Evolutionary conservation across 441 rosid genomes (phyloP).

Genomic region (Erodium chrysanthum): DNA sequence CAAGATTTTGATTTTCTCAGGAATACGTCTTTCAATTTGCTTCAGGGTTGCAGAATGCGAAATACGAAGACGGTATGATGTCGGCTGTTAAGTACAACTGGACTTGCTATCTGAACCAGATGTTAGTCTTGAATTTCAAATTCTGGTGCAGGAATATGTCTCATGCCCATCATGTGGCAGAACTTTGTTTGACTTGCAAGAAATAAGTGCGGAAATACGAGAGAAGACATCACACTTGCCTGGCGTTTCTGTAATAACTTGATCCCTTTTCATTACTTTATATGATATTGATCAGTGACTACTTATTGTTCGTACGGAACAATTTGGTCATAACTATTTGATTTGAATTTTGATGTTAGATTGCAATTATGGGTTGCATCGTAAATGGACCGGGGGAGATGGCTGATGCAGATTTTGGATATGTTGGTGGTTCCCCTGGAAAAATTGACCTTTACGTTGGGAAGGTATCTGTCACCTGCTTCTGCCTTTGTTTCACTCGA

Average conservation of each 20-base stretch:
- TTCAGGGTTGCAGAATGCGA: slow-evolving; percentile 98
- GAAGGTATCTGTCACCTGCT: slow-evolving; percentile 37
- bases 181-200: slow-evolving; percentile 92
- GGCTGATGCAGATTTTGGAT: slow-evolving; percentile 98
- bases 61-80: slow-evolving; percentile 81
- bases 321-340: no score
- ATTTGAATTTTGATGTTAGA: slow-evolving; percentile 30
- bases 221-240: slow-evolving; percentile 90
- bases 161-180: slow-evolving; percentile 99
- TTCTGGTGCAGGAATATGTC: slow-evolving; percentile 89
- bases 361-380: slow-evolving; percentile 98
- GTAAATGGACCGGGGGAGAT: slow-evolving; percentile 97
- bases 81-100: not conserved
- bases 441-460: slow-evolving; percentile 91
- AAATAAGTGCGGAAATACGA: slow-evolving; percentile 84
- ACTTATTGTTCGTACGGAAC: no score
- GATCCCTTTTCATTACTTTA: slow-evolving; percentile 14
- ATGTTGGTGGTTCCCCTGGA: slow-evolving; percentile 94
- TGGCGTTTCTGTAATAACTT: slow-evolving; percentile 68
- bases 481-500: not conserved
- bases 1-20: slow-evolving; percentile 86
- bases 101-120: no score
- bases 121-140: no score
- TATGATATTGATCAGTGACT: no score
- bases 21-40: slow-evolving; percentile 78